Conservation (phyloP, 106 monocot genomes). For the Phalaenopsis equestris region DNA sequence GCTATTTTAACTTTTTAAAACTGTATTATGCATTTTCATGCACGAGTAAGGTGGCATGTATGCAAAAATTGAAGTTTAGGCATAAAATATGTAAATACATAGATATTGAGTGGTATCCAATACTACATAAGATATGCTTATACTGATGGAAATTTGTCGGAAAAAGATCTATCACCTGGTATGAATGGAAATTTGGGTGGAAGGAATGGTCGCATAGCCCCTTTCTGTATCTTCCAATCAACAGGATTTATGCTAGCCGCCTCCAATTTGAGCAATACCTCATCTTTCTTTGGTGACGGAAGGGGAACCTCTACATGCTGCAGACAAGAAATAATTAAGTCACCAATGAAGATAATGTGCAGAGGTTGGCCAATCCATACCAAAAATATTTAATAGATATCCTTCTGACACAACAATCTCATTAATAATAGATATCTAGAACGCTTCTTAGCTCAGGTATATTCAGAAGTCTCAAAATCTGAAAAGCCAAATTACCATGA, state of each 20-base stretch:
- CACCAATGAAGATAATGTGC: neutral
- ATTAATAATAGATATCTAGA: neutral
- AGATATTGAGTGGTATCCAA: no score
- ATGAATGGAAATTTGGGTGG: conserved; percentile 24
- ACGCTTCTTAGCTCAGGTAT: neutral
- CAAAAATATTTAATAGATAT: neutral
- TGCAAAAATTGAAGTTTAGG: no score
- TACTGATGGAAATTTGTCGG: no score
- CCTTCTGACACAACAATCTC: neutral
- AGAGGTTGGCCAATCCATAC: neutral
- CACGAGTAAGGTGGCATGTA: no score
- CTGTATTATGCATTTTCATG: no score
- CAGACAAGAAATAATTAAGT: neutral
- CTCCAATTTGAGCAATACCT: conserved; percentile 24
- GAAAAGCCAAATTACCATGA: no score
- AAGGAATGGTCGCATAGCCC: conserved; percentile 14
- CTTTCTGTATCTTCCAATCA: conserved; percentile 29
- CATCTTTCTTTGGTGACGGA: conserved; percentile 24
- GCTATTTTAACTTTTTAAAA: no score
- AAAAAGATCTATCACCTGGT: conserved; percentile 11
- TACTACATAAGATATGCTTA: neutral
- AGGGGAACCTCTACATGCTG: conserved; percentile 26
- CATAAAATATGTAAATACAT: no score
- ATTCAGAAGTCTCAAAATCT: neutral
- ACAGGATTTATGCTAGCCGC: conserved; percentile 24